Conservation (phyloP, 2,329 filamentous ascomycete species). For the Lasiodiplodia sp. region DNA sequence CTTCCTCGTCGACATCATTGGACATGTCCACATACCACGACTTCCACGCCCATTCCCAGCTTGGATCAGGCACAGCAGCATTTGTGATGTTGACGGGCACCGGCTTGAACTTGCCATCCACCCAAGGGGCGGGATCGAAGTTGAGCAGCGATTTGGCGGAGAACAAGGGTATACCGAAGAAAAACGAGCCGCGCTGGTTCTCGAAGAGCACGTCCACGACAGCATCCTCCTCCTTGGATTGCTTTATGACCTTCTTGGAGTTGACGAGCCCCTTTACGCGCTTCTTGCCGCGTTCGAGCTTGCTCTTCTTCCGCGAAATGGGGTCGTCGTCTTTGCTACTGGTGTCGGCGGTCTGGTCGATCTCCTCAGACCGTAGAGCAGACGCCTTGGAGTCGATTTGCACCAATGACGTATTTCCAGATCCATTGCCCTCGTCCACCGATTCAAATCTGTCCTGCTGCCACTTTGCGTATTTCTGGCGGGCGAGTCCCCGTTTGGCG, state of each 20-base stretch:
- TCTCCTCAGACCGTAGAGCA: slow-evolving; percentile 4
- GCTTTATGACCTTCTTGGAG: slow-evolving; percentile 40
- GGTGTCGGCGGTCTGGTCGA: slow-evolving; percentile 8
- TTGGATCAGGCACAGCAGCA: slow-evolving; percentile 91
- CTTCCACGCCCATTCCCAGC: slow-evolving; percentile 88
- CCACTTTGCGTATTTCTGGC: slow-evolving; percentile 46
- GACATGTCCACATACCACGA: slow-evolving; percentile 79
- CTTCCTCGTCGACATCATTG: slow-evolving; percentile 84
- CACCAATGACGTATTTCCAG: not conserved
- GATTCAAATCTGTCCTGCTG: slow-evolving; percentile 34
- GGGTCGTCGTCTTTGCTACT: slow-evolving; percentile 23
- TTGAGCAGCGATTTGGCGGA: slow-evolving; percentile 84
- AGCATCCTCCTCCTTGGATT: slow-evolving; percentile 39
- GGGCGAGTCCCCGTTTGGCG: slow-evolving; percentile 32
- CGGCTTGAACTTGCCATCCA: slow-evolving; percentile 65
- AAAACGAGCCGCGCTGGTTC: slow-evolving; percentile 89
- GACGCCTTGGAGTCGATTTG: slow-evolving; percentile 26
- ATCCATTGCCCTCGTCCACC: not conserved
- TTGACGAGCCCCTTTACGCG: slow-evolving; percentile 31
- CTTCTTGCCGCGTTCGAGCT: slow-evolving; percentile 40
- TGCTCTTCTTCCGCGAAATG: slow-evolving; percentile 33
- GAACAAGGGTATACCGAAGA: slow-evolving; percentile 91
- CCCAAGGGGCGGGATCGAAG: slow-evolving; percentile 87
- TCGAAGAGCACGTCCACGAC: slow-evolving; percentile 88
- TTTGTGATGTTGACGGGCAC: slow-evolving; percentile 77